Evolutionary conservation across 2,329 filamentous ascomycete species (phyloP), one percentile per base, ranked within the genome.

Genomic region (Alternaria atra): DNA sequence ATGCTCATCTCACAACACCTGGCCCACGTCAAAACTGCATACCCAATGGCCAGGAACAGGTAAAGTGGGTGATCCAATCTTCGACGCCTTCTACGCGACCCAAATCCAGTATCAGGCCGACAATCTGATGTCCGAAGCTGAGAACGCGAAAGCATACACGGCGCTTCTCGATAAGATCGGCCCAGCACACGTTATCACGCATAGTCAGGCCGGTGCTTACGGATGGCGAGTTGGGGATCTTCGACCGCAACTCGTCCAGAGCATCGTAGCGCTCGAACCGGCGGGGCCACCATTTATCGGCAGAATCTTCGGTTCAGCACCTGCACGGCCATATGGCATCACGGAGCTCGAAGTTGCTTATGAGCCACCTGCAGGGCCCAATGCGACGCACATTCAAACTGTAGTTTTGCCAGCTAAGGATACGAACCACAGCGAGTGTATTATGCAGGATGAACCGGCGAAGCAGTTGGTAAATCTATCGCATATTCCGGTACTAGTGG

Each of bases 191-290:
- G 67, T 87, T 3, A 62, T 89, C 10, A 82, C 82, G 0, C 83
- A 88, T 62, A 85, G 83, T 0, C 80, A 85, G 15, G 83, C 83
- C 4, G 81, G 82, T 1, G 77, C 77, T 10, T 80, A 81, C 60
- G 80, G 77, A 8, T 85, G 80, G 81, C 76, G 83, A 8, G 77
- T 83, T 8, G 83, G 82, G 2, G 86, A 89, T 64, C 72, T 75
- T 2, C 71, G 80, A 4, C 85, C 86, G 0, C 65, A 81, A 0
- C 73, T 84, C 0, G 82, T 87, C 2, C 80, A 80, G 20, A 82
- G 76, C 0, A 80, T 87, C 20, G 72, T 89, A 1, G 78, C 81
- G 1, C 62, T 89, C 12, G 86, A 88, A 66, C 86, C 86, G 0
- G 71, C 77, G 4, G 86, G 86, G 0, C 85, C 86, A 1, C 85